A percentile compares a stretch with the other conserved stretches of the same genome.
These are phyloP conservation scores for Aspergillus sclerotialis DNA, from an alignment of 2,329 filamentous ascomycete genomes.

Conservation along the genomic window DNA sequence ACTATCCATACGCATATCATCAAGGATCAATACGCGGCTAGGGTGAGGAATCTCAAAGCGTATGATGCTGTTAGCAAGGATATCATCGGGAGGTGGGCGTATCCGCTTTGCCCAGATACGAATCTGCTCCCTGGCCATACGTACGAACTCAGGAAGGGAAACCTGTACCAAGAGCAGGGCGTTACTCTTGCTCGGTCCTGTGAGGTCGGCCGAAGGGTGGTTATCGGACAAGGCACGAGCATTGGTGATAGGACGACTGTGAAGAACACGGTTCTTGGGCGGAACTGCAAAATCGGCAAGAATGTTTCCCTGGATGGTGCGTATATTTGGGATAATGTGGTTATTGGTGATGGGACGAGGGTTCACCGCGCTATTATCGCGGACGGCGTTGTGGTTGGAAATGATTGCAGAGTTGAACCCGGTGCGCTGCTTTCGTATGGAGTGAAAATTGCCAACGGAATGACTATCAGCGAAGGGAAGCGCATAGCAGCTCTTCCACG, in stretches of 20 bases:
- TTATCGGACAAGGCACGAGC: constrained; percentile 69
- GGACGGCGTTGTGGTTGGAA: constrained; percentile 63
- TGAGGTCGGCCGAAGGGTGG: constrained; percentile 59
- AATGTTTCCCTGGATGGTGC: constrained; percentile 73
- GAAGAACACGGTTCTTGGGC: constrained; percentile 71
- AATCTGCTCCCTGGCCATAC: constrained; percentile 73
- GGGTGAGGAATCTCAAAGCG: constrained; percentile 76
- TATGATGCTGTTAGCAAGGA: constrained; percentile 87
- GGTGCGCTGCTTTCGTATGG: constrained; percentile 76
- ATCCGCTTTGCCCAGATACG: constrained; percentile 81
- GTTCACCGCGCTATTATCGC: constrained; percentile 71
- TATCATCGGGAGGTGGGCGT: constrained; percentile 79
- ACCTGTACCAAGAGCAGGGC: constrained; percentile 70
- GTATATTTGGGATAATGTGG: constrained; percentile 81
- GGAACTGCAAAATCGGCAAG: constrained; percentile 76
- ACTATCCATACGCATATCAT: constrained; percentile 90
- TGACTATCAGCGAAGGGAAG: constrained; percentile 35
- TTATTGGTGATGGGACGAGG: constrained; percentile 66
- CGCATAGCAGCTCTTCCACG: constrained; percentile 41
- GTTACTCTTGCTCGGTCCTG: constrained; percentile 69
- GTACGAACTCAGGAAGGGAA: constrained; percentile 63
- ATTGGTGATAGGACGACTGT: constrained; percentile 68
- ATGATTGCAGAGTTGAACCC: constrained; percentile 58
- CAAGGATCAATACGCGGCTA: constrained; percentile 73
- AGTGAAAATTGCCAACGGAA: constrained; percentile 61